Evolutionary conservation across 495 filamentous ascomycete genomes (phyloP).

Genomic region (Platismatia glauca): DNA sequence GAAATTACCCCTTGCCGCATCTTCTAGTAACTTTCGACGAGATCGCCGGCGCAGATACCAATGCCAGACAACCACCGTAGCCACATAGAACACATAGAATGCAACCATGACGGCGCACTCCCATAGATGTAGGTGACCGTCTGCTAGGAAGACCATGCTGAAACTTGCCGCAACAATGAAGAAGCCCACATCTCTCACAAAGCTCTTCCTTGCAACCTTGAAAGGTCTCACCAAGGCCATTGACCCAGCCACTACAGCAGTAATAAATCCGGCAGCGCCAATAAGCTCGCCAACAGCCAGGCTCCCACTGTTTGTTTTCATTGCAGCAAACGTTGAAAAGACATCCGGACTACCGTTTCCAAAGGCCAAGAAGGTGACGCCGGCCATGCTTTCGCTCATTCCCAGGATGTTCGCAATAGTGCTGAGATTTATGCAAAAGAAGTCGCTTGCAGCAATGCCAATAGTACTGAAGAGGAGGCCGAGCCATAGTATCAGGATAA

Average conservation of each 20-base stretch:
- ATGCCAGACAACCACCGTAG: slow-evolving; percentile 85
- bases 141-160: slow-evolving; percentile 77
- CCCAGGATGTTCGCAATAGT: slow-evolving; percentile 81
- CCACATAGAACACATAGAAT: slow-evolving; percentile 86
- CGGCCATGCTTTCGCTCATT: slow-evolving; percentile 91
- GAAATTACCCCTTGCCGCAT: slow-evolving; percentile 65
- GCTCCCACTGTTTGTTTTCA: slow-evolving; percentile 92
- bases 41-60: slow-evolving; percentile 62
- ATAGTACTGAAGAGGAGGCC: slow-evolving; percentile 93
- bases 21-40: slow-evolving; percentile 50
- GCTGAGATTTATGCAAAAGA: slow-evolving; percentile 93
- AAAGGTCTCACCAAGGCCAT: slow-evolving; percentile 96
- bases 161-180: slow-evolving; percentile 84
- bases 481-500: slow-evolving; percentile 71
- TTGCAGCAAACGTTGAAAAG: slow-evolving; percentile 96
- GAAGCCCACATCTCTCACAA: slow-evolving; percentile 87
- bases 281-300: slow-evolving; percentile 93
- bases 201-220: slow-evolving; percentile 76
- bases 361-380: slow-evolving; percentile 94
- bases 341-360: slow-evolving; percentile 99
- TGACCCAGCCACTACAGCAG: slow-evolving; percentile 92
- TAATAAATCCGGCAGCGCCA: slow-evolving; percentile 93
- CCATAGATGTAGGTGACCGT: slow-evolving; percentile 78
- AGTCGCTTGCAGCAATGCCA: slow-evolving; percentile 96
- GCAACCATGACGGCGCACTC: slow-evolving; percentile 86